Percentiles rank a stretch among this genome's conserved stretches.
These are phyloP conservation scores for Cladosporium halotolerans DNA, from an alignment of 2,329 filamentous ascomycete genomes.

Conservation along the genomic window DNA sequence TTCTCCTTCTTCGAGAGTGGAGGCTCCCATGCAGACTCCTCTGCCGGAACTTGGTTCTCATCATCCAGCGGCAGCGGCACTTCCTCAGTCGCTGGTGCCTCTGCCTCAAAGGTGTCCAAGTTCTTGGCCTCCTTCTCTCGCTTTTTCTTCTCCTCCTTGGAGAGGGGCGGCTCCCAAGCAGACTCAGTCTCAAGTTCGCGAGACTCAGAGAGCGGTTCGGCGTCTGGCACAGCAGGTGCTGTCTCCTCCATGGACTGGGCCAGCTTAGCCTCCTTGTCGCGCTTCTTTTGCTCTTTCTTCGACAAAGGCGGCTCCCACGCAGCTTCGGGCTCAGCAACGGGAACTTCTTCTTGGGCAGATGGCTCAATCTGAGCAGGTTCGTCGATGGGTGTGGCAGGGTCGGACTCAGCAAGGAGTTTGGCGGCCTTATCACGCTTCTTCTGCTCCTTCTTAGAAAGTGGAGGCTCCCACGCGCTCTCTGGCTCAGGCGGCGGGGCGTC, in stretches of 20 bases:
- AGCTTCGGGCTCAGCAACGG: slow-evolving; percentile 3
- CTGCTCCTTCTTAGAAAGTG: slow-evolving; percentile 30
- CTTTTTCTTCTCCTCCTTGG: slow-evolving; percentile 36
- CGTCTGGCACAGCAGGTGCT: background rate
- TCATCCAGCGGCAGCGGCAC: background rate
- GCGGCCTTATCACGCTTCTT: slow-evolving; percentile 30
- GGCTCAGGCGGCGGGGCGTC: background rate
- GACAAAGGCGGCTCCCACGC: slow-evolving; percentile 14
- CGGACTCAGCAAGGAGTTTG: slow-evolving; percentile 4
- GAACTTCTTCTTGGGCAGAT: background rate
- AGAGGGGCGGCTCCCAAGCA: slow-evolving; percentile 28
- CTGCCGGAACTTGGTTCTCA: background rate
- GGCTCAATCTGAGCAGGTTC: background rate
- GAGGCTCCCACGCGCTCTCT: slow-evolving; percentile 27
- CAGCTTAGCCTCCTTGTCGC: slow-evolving; percentile 31
- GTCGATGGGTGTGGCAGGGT: background rate
- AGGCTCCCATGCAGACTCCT: slow-evolving; percentile 24
- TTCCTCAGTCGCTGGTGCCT: background rate
- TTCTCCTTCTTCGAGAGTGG: slow-evolving; percentile 31
- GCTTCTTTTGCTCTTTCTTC: slow-evolving; percentile 20
- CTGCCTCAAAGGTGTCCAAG: slow-evolving; percentile 9
- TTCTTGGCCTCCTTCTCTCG: slow-evolving; percentile 17
- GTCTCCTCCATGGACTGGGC: background rate
- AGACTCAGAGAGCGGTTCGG: slow-evolving; percentile 11
- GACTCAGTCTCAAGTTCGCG: slow-evolving; percentile 4